phyloP scores from a whole-genome alignment of 371 early-diverging fungal species.

The Agmasoma carcini region DNA sequence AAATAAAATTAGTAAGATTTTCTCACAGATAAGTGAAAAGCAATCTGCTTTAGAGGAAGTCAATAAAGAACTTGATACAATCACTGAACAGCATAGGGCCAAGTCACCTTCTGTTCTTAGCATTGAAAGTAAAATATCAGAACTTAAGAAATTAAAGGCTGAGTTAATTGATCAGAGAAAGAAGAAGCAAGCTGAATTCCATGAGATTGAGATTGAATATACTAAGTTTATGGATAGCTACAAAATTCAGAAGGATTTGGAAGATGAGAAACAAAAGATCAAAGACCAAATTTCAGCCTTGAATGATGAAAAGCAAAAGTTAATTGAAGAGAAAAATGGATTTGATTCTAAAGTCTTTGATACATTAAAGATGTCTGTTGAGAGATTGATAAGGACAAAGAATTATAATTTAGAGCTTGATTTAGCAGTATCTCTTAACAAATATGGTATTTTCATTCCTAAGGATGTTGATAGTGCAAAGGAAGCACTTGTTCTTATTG shows the following conservation, averaged over 20 bases:
- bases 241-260: slow-evolving; percentile 24
- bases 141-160: slow-evolving; percentile 31
- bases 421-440: background rate
- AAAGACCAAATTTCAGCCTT: slow-evolving; percentile 28
- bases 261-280: slow-evolving; percentile 38
- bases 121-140: slow-evolving; percentile 28
- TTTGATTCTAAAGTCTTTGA: slow-evolving; percentile 46
- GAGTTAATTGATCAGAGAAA: slow-evolving; percentile 26
- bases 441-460: slow-evolving; percentile 11
- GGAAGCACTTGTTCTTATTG: background rate
- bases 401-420: background rate
- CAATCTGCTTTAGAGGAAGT: slow-evolving; percentile 3
- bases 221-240: slow-evolving; percentile 26
- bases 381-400: background rate
- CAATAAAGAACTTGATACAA: slow-evolving; percentile 18
- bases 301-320: slow-evolving; percentile 21
- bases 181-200: slow-evolving; percentile 25
- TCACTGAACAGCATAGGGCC: background rate
- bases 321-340: slow-evolving; percentile 21
- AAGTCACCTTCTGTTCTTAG: slow-evolving; percentile 31
- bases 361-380: slow-evolving; percentile 18
- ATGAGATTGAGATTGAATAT: slow-evolving; percentile 35
- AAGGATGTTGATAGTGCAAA: background rate
- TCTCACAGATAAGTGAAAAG: slow-evolving; percentile 10
- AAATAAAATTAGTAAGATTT: slow-evolving; percentile 1